Percentiles rank a stretch among this genome's conserved stretches.
Evolutionary conservation across 2,329 filamentous ascomycete species (phyloP).

Genomic region (Colletotrichum costaricense): DNA sequence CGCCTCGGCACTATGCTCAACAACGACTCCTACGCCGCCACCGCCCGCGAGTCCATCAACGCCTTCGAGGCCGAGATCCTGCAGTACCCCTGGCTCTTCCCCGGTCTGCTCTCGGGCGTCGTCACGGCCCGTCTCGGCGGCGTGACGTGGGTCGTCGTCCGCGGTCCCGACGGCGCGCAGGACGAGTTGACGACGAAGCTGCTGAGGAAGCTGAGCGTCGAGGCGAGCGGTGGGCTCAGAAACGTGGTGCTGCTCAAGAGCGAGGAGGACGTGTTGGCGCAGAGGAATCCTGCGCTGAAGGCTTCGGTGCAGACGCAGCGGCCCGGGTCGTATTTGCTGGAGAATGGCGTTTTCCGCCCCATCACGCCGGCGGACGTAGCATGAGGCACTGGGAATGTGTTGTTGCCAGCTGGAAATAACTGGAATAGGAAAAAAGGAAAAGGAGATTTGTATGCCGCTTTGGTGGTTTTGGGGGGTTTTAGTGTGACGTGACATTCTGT

Average conservation of each 20-base stretch:
- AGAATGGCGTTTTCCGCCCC: slow-evolving; percentile 37
- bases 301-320: slow-evolving; percentile 30
- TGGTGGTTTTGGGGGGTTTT: not conserved
- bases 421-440: not conserved
- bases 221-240: slow-evolving; percentile 44
- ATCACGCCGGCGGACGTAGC: slow-evolving; percentile 36
- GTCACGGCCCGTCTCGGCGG: slow-evolving; percentile 80
- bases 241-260: slow-evolving; percentile 39
- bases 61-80: slow-evolving; percentile 93
- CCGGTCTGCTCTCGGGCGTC: slow-evolving; percentile 80
- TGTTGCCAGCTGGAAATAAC: not conserved
- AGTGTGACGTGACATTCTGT: not conserved
- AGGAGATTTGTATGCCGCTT: not conserved
- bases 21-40: slow-evolving; percentile 70
- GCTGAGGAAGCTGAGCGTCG: slow-evolving; percentile 37
- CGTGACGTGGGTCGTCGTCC: slow-evolving; percentile 49
- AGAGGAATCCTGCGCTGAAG: slow-evolving; percentile 39
- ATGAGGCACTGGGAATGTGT: not conserved
- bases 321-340: slow-evolving; percentile 38
- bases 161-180: slow-evolving; percentile 16
- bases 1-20: slow-evolving; percentile 78
- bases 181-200: slow-evolving; percentile 29
- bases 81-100: slow-evolving; percentile 93
- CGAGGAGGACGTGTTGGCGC: slow-evolving; percentile 37
- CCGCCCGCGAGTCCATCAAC: slow-evolving; percentile 79